Base-by-base conservation (phyloP, 345 rosid genomes). In the Lepidium africanum region DNA sequence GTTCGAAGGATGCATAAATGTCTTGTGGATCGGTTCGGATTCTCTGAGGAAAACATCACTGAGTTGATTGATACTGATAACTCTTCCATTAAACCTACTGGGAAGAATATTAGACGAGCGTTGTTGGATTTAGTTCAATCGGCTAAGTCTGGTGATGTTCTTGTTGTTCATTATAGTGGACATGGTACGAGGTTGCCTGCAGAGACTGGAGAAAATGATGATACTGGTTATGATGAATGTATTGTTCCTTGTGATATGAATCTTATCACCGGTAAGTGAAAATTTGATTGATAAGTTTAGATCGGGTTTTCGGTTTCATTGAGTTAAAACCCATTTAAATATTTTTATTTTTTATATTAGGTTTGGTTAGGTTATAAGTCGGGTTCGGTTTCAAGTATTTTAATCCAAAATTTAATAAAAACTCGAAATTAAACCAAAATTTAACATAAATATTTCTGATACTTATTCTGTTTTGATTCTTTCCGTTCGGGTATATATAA, bases 181-280 rank as follows among this genome's bases (percentile, higher is more conserved):
- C 98, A 93, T 11, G 98, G 97, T 35, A 93, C 97, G n/a, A 86
- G 99, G 77, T 84, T 93, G 17, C 99, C 99, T 0, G 94, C 97
- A 6, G 97, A 93, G 84, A 84, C 95, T 3, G 98, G 98, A 5
- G 96, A 93, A 72, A 91, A 87, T 21, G 98, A 93, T 70, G 97
- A 93, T 56, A 93, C 97, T 39, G 98, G 98, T 10, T 93, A 68
- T 36, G 98, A 93, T 73, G 98, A 90, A 66, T 90, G 98, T 82
- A 87, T 93, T 65, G 97, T 87, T 23, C 98, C 98, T 45, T 84
- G 83, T 70, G 98, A 93, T 68, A 93, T 90, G 98, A 93, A 90
- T 79, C 94, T 90, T 52, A 86, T 91, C 54, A 88, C 97, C 15
- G 98, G 97, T 86, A 52, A 10, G 50, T 59, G 1, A 37, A 12